These are phyloP conservation scores for Cercospora zeae-maydis DNA, from an alignment of 2,329 filamentous ascomycete species.

Conservation along the genomic window DNA sequence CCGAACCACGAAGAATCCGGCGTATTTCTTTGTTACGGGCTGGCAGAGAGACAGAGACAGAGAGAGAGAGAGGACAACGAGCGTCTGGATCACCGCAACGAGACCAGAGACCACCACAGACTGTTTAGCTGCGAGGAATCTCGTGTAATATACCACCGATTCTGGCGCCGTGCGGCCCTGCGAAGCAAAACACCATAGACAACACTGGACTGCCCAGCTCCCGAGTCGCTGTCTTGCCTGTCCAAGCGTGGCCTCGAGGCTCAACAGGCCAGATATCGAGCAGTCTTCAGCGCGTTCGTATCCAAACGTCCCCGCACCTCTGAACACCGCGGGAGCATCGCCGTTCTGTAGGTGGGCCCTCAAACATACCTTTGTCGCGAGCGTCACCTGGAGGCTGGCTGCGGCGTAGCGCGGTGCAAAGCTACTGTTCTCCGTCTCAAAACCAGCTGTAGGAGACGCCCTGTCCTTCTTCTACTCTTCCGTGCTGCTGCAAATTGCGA, in stretches of 20 bases:
- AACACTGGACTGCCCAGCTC: background rate
- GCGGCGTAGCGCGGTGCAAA: background rate
- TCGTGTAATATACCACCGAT: background rate
- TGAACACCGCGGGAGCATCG: background rate
- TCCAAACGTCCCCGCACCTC: background rate
- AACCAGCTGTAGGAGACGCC: background rate
- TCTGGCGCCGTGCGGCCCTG: background rate
- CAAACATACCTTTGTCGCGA: background rate
- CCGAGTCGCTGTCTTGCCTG: background rate
- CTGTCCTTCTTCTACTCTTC: constrained; percentile 1
- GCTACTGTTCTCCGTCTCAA: background rate
- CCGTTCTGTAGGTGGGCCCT: background rate
- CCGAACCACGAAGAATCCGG: background rate
- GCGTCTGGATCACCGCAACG: background rate
- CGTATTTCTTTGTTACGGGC: background rate
- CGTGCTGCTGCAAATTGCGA: background rate
- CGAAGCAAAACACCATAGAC: background rate
- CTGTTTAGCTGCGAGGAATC: background rate
- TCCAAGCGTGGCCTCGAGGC: background rate
- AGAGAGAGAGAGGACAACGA: background rate
- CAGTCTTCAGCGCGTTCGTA: background rate
- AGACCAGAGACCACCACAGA: background rate
- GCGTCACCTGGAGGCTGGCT: background rate
- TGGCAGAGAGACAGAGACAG: background rate
- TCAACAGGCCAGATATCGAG: background rate